phyloP scores from a whole-genome alignment of 495 filamentous ascomycete species.

The Platismatia glauca region DNA sequence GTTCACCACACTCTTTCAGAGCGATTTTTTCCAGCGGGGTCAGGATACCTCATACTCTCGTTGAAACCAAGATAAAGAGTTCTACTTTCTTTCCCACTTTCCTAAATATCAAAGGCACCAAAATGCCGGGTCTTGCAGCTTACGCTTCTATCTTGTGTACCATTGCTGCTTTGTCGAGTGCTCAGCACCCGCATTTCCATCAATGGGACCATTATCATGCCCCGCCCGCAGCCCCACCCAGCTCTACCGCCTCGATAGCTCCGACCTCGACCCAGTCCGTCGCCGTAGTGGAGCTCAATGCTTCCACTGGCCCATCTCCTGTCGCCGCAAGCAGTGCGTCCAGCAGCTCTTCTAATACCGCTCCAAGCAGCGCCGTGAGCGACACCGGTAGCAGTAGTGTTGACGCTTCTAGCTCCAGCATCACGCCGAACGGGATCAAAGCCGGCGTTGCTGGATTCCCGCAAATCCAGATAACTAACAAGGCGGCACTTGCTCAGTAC shows the following conservation, averaged over 20 bases:
- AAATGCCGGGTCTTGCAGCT: background rate
- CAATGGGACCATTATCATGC: background rate
- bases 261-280: background rate
- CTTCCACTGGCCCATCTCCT: background rate
- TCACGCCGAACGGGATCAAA: constrained; percentile 1
- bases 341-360: background rate
- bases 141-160: background rate
- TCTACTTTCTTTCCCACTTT: background rate
- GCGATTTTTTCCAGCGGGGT: background rate
- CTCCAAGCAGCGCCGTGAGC: background rate
- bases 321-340: background rate
- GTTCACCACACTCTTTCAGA: background rate
- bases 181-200: background rate
- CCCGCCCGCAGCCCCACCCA: background rate
- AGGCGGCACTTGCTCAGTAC: background rate
- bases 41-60: background rate
- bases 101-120: background rate
- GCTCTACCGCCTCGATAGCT: background rate
- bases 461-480: background rate
- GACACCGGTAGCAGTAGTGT: background rate
- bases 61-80: background rate
- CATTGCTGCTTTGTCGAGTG: background rate
- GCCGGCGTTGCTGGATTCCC: background rate
- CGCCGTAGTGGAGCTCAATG: background rate
- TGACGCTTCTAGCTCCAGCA: background rate